Evolutionary conservation across 2,329 filamentous ascomycete genomes (phyloP).

Genomic region (Fusarium beomiforme): DNA sequence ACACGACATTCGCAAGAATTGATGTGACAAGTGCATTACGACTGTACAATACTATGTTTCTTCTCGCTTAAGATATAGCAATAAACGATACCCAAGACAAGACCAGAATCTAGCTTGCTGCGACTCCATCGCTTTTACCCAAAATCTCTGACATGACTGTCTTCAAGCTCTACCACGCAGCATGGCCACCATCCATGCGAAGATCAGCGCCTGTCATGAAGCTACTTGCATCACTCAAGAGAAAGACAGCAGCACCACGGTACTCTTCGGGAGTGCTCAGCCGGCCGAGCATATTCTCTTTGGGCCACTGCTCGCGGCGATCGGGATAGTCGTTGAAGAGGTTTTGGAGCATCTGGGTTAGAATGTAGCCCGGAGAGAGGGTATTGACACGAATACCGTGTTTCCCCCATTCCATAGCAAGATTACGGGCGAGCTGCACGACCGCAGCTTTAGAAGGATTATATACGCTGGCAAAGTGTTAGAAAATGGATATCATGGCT

Average conservation of each 20-base stretch:
- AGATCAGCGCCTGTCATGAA: conserved; percentile 82
- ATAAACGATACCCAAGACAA: conserved; percentile 25
- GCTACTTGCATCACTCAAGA: conserved; percentile 74
- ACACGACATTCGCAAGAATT: not conserved
- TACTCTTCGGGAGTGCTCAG: conserved; percentile 76
- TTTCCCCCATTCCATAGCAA: conserved; percentile 78
- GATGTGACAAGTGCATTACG: conserved; percentile 17
- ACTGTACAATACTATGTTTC: conserved; percentile 23
- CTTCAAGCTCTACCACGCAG: conserved; percentile 59
- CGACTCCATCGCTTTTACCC: not conserved
- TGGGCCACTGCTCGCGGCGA: conserved; percentile 74
- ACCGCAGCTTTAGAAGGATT: conserved; percentile 82
- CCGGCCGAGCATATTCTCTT: conserved; percentile 84
- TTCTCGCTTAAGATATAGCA: conserved; percentile 18
- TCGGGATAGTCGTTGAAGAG: conserved; percentile 82
- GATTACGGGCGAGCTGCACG: conserved; percentile 74
- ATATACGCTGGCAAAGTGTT: conserved; percentile 64
- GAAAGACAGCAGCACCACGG: conserved; percentile 76
- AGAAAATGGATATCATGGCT: not conserved
- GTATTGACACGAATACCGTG: conserved; percentile 83
- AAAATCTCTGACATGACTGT: not conserved
- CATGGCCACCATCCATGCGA: conserved; percentile 77
- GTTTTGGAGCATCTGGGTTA: conserved; percentile 83
- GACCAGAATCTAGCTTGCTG: not conserved
- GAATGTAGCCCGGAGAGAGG: conserved; percentile 82